Base-by-base conservation (phyloP, 331 rosid species). In the Acacia pycnantha region DNA sequence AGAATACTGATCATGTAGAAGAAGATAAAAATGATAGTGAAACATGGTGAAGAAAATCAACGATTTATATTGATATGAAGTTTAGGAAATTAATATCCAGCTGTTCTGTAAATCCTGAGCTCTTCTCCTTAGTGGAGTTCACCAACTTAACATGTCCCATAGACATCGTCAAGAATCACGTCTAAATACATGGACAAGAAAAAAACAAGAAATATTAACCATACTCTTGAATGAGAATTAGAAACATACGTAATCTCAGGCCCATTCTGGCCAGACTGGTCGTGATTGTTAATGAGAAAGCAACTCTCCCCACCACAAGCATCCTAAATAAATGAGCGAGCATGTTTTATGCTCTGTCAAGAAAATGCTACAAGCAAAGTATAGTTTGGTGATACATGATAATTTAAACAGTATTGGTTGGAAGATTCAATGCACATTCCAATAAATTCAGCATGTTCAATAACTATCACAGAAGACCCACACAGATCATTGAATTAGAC, bases 281-380 rank as follows among this genome's bases (percentile, higher is more conserved):
- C 85, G 89, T 85, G 68, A 87, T 92, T 95, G 86, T 82, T 84
- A 13, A 93, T 82, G 76, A 85, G 82, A 82, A 95, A 95, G 89
- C 98, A 95, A 86, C 93, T 89, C 74, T 80, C 89, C 76, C 98
- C 97, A 9, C 90, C 90, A 79, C 98, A 95, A 78, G 65, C 91
- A 79, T 92, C 99, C 98, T 93, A 90, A 64, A 65, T 79, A 83
- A 43, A 6, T 21, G 27, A 73, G 78, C 46, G 65, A 44, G 74
- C 67, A 59, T 37, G 79, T 58, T 64, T 79, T 43, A 82, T 79
- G 33, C 56, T 68, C 79, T 43, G 53, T 62, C 74, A 11, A 22
- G 50, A 83, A 80, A 67, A 68, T 46, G 61, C 64, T 44, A 62
- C 54, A 64, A 70, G 86, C 77, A 35, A 64, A 44, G 35, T 50